Evolutionary conservation across 345 rosid genomes (phyloP).

Genomic region (Salix exigua): DNA sequence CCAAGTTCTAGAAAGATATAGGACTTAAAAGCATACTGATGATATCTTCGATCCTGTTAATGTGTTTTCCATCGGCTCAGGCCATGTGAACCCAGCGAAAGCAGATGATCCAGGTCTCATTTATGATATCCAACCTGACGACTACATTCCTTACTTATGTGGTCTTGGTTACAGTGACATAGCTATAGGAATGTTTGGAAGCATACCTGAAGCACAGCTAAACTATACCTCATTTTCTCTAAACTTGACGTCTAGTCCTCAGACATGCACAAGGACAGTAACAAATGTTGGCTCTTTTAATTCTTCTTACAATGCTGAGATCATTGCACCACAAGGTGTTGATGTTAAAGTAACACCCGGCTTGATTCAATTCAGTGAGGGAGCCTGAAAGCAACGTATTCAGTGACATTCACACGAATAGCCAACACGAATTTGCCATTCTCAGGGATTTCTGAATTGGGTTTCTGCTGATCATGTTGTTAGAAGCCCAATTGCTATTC

Average conservation of each 20-base stretch:
- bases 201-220: conserved; percentile 17
- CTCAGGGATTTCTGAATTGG: conserved; percentile 18
- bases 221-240: conserved; percentile 19
- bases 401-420: conserved; percentile 9
- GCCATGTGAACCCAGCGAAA: conserved; percentile 40
- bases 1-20: too few species aligned
- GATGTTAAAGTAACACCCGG: conserved; percentile 5
- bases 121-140: conserved; percentile 25
- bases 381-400: conserved; percentile 8
- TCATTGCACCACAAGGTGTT: conserved; percentile 1
- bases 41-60: conserved; percentile 17
- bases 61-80: conserved; percentile 48
- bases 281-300: conserved; percentile 11
- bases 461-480: neutral
- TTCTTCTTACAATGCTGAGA: neutral
- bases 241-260: neutral
- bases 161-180: conserved; percentile 8
- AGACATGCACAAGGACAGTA: conserved; percentile 14
- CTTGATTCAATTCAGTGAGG: neutral
- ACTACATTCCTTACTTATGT: conserved; percentile 5
- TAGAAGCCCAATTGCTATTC: conserved; percentile 11
- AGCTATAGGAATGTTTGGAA: neutral
- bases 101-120: conserved; percentile 47
- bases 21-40: neutral
- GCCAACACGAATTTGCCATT: neutral